Evolutionary conservation across 192 early-diverging fungal genomes (phyloP).

Genomic region (Diversispora eburnea): DNA sequence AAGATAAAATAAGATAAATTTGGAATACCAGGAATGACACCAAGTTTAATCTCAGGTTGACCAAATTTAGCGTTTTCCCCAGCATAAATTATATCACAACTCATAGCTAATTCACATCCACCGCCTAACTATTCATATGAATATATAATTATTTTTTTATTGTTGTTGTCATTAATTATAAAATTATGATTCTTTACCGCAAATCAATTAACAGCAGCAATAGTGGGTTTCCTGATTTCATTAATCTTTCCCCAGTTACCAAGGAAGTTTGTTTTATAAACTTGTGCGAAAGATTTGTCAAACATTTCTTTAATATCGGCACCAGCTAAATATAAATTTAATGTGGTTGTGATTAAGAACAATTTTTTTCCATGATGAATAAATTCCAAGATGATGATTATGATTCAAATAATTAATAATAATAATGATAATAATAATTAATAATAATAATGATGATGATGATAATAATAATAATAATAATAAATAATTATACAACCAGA

Average conservation of each 20-base stretch:
- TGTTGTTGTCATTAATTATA: no score
- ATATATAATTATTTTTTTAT: no score
- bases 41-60: slow-evolving; percentile 98
- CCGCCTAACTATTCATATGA: slow-evolving; percentile 71
- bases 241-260: slow-evolving; percentile 92
- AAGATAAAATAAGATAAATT: not conserved
- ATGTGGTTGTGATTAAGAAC: no score
- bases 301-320: slow-evolving; percentile 99
- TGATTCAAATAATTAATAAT: no score
- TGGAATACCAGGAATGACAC: slow-evolving; percentile 82
- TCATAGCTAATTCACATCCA: slow-evolving; percentile 99
- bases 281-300: slow-evolving; percentile 78
- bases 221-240: slow-evolving; percentile 88
- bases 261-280: slow-evolving; percentile 90
- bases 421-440: not conserved
- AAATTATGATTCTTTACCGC: no score
- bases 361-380: no score
- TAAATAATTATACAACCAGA: slow-evolving; percentile 80
- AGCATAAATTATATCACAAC: slow-evolving; percentile 98
- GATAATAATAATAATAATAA: no score
- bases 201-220: slow-evolving; percentile 97
- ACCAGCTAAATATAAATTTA: slow-evolving; percentile 58
- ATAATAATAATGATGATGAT: no score
- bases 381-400: no score
- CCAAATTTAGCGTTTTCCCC: slow-evolving; percentile 96